phyloP scores from a whole-genome alignment of 768 basidiomycete species.

The Termitomyces titanicus region DNA sequence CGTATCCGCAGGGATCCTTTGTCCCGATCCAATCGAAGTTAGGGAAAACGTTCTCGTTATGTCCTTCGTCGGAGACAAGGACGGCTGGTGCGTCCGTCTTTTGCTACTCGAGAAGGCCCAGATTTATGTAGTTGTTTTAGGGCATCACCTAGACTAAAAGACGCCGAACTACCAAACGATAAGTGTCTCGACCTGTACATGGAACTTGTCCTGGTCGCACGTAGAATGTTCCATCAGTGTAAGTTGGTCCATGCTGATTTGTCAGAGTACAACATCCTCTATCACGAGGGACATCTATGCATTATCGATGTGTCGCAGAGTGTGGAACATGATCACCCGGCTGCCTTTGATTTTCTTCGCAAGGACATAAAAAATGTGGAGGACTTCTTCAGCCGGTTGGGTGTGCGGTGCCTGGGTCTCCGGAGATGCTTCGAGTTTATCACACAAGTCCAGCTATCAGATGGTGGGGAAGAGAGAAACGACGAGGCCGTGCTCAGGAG shows the following conservation, averaged over 20 bases:
- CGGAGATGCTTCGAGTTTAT: conserved; percentile 87
- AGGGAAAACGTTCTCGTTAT: conserved; percentile 97
- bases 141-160: conserved; percentile 93
- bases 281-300: conserved; percentile 74
- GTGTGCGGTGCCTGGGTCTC: conserved; percentile 74
- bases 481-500: conserved; percentile 33
- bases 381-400: conserved; percentile 82
- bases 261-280: conserved; percentile 97
- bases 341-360: conserved; percentile 94
- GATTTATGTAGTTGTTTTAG: conserved; percentile 33
- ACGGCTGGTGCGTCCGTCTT: conserved; percentile 65
- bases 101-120: neutral
- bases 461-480: conserved; percentile 16
- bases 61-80: conserved; percentile 80
- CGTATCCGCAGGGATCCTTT: conserved; percentile 75
- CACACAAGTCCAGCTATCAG: conserved; percentile 49
- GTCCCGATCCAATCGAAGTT: conserved; percentile 89
- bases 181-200: conserved; percentile 62
- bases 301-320: conserved; percentile 99
- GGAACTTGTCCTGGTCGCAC: conserved; percentile 75
- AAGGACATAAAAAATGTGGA: conserved; percentile 90
- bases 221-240: conserved; percentile 87
- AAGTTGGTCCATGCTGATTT: conserved; percentile 96
- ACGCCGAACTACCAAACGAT: conserved; percentile 55
- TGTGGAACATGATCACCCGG: conserved; percentile 96